Evolutionary conservation across 768 basidiomycete genomes (phyloP), one percentile per base, ranked within the genome.

Genomic region (Tulasnella sp.): DNA sequence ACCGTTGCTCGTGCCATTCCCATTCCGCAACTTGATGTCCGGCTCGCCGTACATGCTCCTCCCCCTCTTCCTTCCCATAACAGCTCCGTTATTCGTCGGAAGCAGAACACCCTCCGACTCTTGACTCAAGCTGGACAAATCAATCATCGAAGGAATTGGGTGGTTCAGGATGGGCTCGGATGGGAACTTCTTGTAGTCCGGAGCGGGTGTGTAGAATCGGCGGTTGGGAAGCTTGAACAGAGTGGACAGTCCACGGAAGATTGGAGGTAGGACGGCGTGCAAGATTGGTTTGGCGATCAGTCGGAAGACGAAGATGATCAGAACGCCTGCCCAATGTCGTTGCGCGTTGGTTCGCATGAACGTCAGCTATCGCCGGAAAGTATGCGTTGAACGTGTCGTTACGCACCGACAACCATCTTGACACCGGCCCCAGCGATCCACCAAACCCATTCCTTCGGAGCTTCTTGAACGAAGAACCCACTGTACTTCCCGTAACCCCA

Each of bases 171-270:
- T 23, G 78, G 84, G 86, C 79, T 91, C 89, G 44, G 88, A 85
- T 0, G 92, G 92, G 0, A 93, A 89, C 11, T 82, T 80, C 40
- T 87, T 88, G 83, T 98, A 98, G 81, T 96, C 95, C 81, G 95
- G 95, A 40, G 96, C 94, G 39, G 95, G 92, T 6, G 91, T 93
- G 83, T 99, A 98, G 85, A 94, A 95, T 20, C 94, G 88, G 13
- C 97, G 88, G 79, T 91, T 90, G 0, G 96, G 97, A 5, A 98
- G 88, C 10, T 86, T 86, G 82, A 94, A 88, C 51, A 89, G 86
- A 39, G 87, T 88, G 10, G 93, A 87, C 79, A 93, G 86, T 69
- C 90, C 85, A 78, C 96, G 92, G 88, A 95, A 98, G 23, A 90
- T 86, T 0, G 95, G 94, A 0, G 96, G 96, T 0, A 98, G 89